Percentiles rank a stretch among this genome's conserved stretches.
phyloP scores from a whole-genome alignment of 768 basidiomycete species.

The Lactarius vividus region DNA sequence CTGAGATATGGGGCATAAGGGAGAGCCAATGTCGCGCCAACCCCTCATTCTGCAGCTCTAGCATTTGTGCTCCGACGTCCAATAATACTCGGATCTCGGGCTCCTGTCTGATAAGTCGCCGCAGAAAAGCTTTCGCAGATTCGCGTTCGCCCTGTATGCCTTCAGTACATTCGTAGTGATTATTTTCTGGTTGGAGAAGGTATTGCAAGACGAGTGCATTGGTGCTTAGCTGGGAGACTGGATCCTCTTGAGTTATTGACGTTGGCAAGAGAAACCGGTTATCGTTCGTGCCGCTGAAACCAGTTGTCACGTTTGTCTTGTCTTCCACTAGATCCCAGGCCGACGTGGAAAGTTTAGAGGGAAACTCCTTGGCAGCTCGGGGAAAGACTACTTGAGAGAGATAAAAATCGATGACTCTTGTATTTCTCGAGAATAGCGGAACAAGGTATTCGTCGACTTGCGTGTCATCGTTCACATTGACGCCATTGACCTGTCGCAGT shows the following conservation, averaged over 20 bases:
- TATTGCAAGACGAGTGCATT: slow-evolving; percentile 46
- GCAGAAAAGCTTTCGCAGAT: slow-evolving; percentile 32
- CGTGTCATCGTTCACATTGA: slow-evolving; percentile 43
- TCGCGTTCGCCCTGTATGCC: slow-evolving; percentile 20
- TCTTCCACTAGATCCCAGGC: slow-evolving; percentile 52
- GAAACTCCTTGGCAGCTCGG: slow-evolving; percentile 48
- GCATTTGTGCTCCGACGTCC: slow-evolving; percentile 58
- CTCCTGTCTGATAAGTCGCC: slow-evolving; percentile 35
- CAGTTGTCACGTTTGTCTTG: slow-evolving; percentile 41
- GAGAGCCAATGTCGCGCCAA: slow-evolving; percentile 44
- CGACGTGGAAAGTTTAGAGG: slow-evolving; percentile 44
- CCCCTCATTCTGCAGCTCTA: slow-evolving; percentile 47
- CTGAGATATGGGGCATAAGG: slow-evolving; percentile 34
- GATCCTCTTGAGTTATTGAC: slow-evolving; percentile 39
- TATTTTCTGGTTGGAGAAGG: slow-evolving; percentile 42
- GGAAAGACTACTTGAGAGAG: slow-evolving; percentile 48
- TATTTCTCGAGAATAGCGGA: slow-evolving; percentile 39
- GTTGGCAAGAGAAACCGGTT: slow-evolving; percentile 38
- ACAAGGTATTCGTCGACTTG: slow-evolving; percentile 33
- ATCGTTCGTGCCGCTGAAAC: slow-evolving; percentile 59
- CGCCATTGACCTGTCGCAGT: slow-evolving; percentile 36
- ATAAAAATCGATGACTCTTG: slow-evolving; percentile 45
- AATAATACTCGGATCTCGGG: slow-evolving; percentile 46
- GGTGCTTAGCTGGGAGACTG: slow-evolving; percentile 41
- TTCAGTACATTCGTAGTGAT: slow-evolving; percentile 33